These are phyloP conservation scores for Candida pseudoglaebosa DNA, from an alignment of 805 yeast genomes.

Conservation along the genomic window DNA sequence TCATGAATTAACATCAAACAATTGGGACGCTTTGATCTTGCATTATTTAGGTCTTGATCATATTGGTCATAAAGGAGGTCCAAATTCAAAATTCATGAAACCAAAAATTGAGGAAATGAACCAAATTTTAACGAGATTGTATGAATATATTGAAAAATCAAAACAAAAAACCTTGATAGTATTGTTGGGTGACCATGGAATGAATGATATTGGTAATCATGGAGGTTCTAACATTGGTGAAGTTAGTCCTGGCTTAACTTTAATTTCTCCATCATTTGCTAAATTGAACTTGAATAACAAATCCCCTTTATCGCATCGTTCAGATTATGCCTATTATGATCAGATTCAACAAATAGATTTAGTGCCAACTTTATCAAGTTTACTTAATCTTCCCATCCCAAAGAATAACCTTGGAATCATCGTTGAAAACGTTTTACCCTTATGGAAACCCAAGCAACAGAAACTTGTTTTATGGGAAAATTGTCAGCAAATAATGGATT, in stretches of 20 bases:
- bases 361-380: slow-evolving; percentile 63
- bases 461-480: slow-evolving; percentile 47
- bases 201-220: slow-evolving; percentile 93
- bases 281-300: slow-evolving; percentile 14
- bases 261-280: slow-evolving; percentile 61
- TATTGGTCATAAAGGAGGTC: slow-evolving; percentile 97
- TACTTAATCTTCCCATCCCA: slow-evolving; percentile 66
- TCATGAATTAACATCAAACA: slow-evolving; percentile 41
- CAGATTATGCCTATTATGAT: slow-evolving; percentile 50
- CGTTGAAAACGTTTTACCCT: slow-evolving; percentile 50
- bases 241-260: slow-evolving; percentile 77
- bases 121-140: slow-evolving; percentile 50
- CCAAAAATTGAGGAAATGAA: slow-evolving; percentile 88
- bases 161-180: slow-evolving; percentile 55
- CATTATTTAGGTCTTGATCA: slow-evolving; percentile 96
- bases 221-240: slow-evolving; percentile 95
- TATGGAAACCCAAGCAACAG: slow-evolving; percentile 43
- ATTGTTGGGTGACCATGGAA: slow-evolving; percentile 91
- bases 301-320: slow-evolving; percentile 37
- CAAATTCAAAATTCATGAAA: slow-evolving; percentile 74
- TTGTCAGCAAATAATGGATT: slow-evolving; percentile 49
- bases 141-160: slow-evolving; percentile 18
- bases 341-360: slow-evolving; percentile 64
- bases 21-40: slow-evolving; percentile 83
- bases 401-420: slow-evolving; percentile 71